Conservation (phyloP, 192 early-diverging fungal species). For the Jimgerdemannia flammicorona region DNA sequence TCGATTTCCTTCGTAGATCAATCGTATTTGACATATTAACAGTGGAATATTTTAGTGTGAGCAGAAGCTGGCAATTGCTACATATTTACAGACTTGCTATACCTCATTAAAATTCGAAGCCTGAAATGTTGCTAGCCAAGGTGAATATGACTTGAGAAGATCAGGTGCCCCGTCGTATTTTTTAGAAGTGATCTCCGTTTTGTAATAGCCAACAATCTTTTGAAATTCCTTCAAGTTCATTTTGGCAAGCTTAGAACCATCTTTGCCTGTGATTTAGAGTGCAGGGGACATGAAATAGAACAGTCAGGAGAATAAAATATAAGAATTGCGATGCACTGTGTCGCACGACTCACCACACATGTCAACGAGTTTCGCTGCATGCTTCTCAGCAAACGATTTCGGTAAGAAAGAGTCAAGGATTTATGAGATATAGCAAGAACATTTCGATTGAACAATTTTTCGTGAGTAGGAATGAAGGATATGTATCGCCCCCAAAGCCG, state of each 20-base stretch:
- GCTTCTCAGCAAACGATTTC: conserved; percentile 38
- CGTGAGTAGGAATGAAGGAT: not conserved
- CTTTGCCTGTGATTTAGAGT: conserved; percentile 35
- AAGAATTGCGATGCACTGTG: not conserved
- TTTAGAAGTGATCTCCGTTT: conserved; percentile 37
- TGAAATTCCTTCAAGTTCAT: conserved; percentile 42
- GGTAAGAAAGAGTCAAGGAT: conserved; percentile 5
- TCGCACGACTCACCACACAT: conserved; percentile 25
- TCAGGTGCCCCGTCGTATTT: conserved; percentile 33
- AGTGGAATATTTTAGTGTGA: not conserved
- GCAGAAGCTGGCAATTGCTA: not conserved
- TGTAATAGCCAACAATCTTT: conserved; percentile 42
- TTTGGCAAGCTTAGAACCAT: conserved; percentile 40
- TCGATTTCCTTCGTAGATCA: conserved; percentile 44
- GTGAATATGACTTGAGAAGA: conserved; percentile 59
- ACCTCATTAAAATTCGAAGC: conserved; percentile 25
- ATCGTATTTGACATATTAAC: not conserved
- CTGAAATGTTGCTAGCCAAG: conserved; percentile 50
- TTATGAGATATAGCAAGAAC: not conserved
- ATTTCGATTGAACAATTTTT: not conserved
- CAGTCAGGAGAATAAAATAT: too few species aligned
- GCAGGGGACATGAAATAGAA: not conserved
- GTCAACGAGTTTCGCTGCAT: conserved; percentile 35
- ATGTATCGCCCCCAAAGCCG: conserved; percentile 25
- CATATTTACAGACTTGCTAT: not conserved